Conservation (phyloP, 2,329 filamentous ascomycete species). For the Aspergillus alliaceus region DNA sequence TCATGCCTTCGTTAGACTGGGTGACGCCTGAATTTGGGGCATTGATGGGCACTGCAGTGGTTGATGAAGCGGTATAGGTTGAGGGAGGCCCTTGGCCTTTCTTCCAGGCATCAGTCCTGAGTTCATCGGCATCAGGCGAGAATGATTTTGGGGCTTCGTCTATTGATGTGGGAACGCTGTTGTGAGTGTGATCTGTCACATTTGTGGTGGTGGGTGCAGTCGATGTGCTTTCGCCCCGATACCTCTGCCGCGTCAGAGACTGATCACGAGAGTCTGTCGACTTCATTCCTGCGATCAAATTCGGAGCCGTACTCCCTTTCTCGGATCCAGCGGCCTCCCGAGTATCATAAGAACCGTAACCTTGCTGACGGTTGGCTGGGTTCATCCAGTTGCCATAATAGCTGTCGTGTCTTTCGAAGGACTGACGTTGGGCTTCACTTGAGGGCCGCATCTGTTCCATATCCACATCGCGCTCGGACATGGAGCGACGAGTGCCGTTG, state of each 20-base stretch:
- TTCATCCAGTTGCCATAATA: conserved; percentile 57
- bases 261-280: conserved; percentile 14
- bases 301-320: conserved; percentile 2
- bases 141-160: conserved; percentile 22
- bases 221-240: conserved; percentile 33
- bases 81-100: not conserved
- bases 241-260: conserved; percentile 10
- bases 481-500: conserved; percentile 36
- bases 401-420: conserved; percentile 35
- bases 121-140: not conserved
- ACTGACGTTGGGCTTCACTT: conserved; percentile 9
- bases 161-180: conserved; percentile 34
- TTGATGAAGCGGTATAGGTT: not conserved
- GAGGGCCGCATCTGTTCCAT: conserved; percentile 13
- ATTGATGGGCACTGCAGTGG: not conserved
- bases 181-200: conserved; percentile 32
- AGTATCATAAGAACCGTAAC: conserved; percentile 4
- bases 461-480: conserved; percentile 18
- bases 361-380: conserved; percentile 20
- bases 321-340: conserved; percentile 3
- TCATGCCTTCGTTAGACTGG: conserved; percentile 1
- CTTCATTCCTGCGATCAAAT: conserved; percentile 18
- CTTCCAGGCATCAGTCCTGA: not conserved
- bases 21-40: not conserved
- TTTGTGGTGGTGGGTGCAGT: conserved; percentile 37